A percentile compares a stretch with the other conserved stretches of the same genome.
phyloP scores from a whole-genome alignment of 805 yeast species.

The Candida ficus region DNA sequence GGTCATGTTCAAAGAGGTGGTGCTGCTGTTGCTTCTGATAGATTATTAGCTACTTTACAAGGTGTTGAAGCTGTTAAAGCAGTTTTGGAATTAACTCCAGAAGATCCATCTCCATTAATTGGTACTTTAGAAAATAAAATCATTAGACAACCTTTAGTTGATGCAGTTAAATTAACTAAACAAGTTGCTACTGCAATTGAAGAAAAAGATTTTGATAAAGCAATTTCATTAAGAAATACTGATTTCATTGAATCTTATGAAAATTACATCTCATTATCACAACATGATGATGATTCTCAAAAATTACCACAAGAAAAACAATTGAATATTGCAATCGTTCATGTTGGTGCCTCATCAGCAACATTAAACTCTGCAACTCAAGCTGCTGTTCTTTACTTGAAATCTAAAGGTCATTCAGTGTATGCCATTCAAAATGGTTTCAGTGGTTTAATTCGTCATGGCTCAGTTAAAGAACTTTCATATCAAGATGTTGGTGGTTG shows the following conservation, averaged over 20 bases:
- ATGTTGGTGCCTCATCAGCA: conserved; percentile 97
- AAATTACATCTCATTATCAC: conserved; percentile 64
- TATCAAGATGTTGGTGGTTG: conserved; percentile 90
- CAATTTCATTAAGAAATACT: conserved; percentile 81
- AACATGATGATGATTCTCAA: conserved; percentile 62
- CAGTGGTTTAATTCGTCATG: conserved; percentile 87
- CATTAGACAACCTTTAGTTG: conserved; percentile 78
- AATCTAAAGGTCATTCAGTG: conserved; percentile 87
- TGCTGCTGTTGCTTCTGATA: conserved; percentile 92
- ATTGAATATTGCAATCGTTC: conserved; percentile 76
- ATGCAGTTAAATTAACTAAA: conserved; percentile 83
- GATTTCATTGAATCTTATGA: conserved; percentile 78
- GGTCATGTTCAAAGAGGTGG: conserved; percentile 99
- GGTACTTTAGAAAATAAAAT: conserved; percentile 85
- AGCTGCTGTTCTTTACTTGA: conserved; percentile 85
- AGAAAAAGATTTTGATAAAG: conserved; percentile 73
- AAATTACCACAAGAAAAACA: conserved; percentile 54
- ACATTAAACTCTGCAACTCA: conserved; percentile 91
- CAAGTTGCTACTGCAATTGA: conserved; percentile 88
- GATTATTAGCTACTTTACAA: conserved; percentile 88
- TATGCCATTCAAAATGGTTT: conserved; percentile 91
- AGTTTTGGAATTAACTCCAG: conserved; percentile 80
- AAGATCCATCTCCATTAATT: conserved; percentile 92
- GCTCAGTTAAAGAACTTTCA: conserved; percentile 62
- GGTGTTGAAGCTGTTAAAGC: conserved; percentile 98